phyloP scores from a whole-genome alignment of 2,329 filamentous ascomycete genomes.

The Bisporella sp. region DNA sequence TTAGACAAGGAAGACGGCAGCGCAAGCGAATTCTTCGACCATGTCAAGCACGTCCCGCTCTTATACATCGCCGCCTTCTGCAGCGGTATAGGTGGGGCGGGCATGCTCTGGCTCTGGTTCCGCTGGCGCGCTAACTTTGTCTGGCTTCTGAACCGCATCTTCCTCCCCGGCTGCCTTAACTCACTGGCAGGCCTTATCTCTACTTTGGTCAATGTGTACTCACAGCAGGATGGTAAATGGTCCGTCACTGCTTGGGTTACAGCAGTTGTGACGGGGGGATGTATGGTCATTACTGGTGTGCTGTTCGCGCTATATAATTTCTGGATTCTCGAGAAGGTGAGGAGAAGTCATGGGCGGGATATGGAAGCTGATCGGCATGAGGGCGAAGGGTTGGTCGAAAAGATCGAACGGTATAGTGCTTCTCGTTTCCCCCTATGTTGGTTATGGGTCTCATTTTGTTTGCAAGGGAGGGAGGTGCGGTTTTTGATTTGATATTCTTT shows the following conservation, averaged over 20 bases:
- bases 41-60: slow-evolving; percentile 18
- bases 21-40: slow-evolving; percentile 8
- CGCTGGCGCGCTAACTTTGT: slow-evolving; percentile 17
- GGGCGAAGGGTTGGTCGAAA: slow-evolving; percentile 14
- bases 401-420: slow-evolving; percentile 10
- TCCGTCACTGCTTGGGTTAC: slow-evolving; percentile 22
- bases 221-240: neutral
- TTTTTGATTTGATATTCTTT: too few species aligned
- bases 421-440: neutral
- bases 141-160: slow-evolving; percentile 23
- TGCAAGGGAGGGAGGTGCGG: too few species aligned
- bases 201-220: slow-evolving; percentile 12
- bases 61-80: slow-evolving; percentile 17
- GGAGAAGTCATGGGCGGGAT: slow-evolving; percentile 19
- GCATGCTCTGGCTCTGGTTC: slow-evolving; percentile 21
- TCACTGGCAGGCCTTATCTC: slow-evolving; percentile 19
- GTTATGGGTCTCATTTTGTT: too few species aligned
- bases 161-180: slow-evolving; percentile 22
- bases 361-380: slow-evolving; percentile 7
- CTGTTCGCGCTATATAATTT: slow-evolving; percentile 24
- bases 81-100: slow-evolving; percentile 16
- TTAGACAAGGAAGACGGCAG: neutral
- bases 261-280: slow-evolving; percentile 15
- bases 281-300: slow-evolving; percentile 14
- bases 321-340: slow-evolving; percentile 18